Conservation (phyloP, 176 grass and related monocot species). For the Puccinellia tenuiflora region DNA sequence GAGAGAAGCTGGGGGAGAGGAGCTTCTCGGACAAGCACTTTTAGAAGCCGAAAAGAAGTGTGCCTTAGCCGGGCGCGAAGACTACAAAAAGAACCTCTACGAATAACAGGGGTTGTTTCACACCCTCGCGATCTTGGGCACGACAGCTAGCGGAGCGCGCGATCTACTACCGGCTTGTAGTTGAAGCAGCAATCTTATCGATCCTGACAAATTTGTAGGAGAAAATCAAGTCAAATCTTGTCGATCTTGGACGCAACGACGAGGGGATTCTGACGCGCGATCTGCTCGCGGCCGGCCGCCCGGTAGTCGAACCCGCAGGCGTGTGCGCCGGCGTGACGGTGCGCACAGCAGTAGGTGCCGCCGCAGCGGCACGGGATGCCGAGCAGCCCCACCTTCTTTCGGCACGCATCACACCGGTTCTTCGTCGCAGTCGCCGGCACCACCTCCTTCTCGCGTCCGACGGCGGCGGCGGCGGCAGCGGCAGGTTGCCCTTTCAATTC, state of each 20-base stretch:
- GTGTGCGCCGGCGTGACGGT: not conserved
- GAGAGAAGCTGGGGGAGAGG: too few relatives aligned
- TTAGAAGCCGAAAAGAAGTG: too few relatives aligned
- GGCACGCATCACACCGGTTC: not conserved
- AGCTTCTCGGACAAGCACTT: too few relatives aligned
- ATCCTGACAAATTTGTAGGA: too few relatives aligned
- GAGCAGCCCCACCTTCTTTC: not conserved
- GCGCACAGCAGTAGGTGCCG: not conserved
- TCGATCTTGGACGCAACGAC: not conserved
- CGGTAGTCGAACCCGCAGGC: not conserved
- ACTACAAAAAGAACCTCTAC: too few relatives aligned
- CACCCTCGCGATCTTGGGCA: too few relatives aligned
- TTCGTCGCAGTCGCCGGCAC: not conserved
- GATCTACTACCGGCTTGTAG: too few relatives aligned
- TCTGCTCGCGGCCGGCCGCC: not conserved
- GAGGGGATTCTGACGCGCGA: not conserved
- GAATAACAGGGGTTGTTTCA: too few relatives aligned
- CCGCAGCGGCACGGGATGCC: not conserved
- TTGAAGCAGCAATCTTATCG: too few relatives aligned
- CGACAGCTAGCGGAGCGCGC: too few relatives aligned
- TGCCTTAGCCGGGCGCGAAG: too few relatives aligned
- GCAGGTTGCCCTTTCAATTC: not conserved
- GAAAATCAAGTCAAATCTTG: not conserved
- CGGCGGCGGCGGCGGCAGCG: not conserved
- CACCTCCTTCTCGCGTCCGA: not conserved